Evolutionary conservation across 2,329 filamentous ascomycete species (phyloP).

Genomic region (Colletotrichum neosansevieriae): DNA sequence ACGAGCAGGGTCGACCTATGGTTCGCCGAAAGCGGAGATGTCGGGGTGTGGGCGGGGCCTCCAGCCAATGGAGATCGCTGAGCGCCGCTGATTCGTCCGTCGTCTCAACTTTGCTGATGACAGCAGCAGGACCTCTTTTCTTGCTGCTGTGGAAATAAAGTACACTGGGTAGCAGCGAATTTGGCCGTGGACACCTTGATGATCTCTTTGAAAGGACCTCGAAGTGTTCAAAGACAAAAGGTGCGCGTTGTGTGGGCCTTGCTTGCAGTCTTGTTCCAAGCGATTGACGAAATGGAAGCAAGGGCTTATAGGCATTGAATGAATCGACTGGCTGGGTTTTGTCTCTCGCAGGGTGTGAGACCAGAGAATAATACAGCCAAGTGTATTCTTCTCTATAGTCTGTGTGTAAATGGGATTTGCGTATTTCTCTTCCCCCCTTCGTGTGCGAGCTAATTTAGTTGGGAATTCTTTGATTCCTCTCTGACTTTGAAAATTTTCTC

Average conservation of each 20-base stretch:
- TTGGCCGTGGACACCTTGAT: conserved; percentile 26
- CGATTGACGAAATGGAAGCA: conserved; percentile 15
- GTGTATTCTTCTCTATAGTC: conserved; percentile 2
- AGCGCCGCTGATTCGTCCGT: conserved; percentile 37
- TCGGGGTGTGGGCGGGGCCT: conserved; percentile 36
- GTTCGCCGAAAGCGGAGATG: conserved; percentile 45
- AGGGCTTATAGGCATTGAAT: background rate
- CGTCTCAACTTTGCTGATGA: conserved; percentile 39
- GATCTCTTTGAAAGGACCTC: background rate
- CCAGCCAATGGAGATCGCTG: conserved; percentile 21
- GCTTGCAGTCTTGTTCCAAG: background rate
- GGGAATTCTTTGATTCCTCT: conserved; percentile 26
- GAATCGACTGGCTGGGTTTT: conserved; percentile 18
- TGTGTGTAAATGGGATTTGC: conserved; percentile 17
- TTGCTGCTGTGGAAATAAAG: no score
- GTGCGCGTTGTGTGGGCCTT: background rate
- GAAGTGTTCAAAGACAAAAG: background rate
- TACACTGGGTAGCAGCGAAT: background rate
- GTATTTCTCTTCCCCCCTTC: conserved; percentile 6
- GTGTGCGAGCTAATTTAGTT: conserved; percentile 31
- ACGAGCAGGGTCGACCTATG: conserved; percentile 36
- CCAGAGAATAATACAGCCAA: conserved; percentile 14
- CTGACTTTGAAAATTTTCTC: conserved; percentile 18
- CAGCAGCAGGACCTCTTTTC: conserved; percentile 18
- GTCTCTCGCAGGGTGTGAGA: conserved; percentile 17